These are phyloP conservation scores for Candida incommunis DNA, from an alignment of 805 yeast genomes.

Conservation along the genomic window DNA sequence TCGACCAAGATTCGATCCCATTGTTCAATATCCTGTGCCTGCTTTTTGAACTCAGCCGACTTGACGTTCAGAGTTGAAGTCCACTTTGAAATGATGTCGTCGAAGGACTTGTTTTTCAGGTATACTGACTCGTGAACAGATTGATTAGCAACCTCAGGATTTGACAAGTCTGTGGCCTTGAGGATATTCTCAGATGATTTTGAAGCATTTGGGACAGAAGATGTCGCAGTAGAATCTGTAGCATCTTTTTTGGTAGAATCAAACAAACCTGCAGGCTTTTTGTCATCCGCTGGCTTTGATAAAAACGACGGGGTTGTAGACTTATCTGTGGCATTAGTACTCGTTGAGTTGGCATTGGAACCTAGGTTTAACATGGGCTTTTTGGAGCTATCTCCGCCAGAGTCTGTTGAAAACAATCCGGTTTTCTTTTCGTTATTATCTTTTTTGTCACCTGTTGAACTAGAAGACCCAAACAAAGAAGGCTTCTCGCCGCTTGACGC, in stretches of 20 bases:
- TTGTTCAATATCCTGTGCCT: conserved; percentile 56
- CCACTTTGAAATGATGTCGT: conserved; percentile 89
- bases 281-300: neutral
- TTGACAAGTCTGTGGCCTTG: conserved; percentile 11
- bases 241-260: conserved; percentile 5
- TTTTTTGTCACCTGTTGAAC: conserved; percentile 8
- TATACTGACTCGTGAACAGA: conserved; percentile 30
- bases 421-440: conserved; percentile 12
- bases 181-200: conserved; percentile 8
- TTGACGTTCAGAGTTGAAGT: conserved; percentile 68
- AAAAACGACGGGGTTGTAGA: too few species aligned
- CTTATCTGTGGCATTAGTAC: too few species aligned
- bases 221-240: conserved; percentile 6
- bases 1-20: conserved; percentile 81
- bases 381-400: too few species aligned
- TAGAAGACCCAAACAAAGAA: conserved; percentile 2
- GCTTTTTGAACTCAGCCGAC: conserved; percentile 57
- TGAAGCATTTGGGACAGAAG: too few species aligned
- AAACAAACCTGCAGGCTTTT: too few species aligned
- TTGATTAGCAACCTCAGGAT: conserved; percentile 32
- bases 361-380: too few species aligned
- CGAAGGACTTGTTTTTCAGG: conserved; percentile 80
- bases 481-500: neutral
- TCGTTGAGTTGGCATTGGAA: too few species aligned
- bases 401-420: too few species aligned